Conservation (phyloP, 768 basidiomycete genomes). For the Atractiella rhizophila region DNA sequence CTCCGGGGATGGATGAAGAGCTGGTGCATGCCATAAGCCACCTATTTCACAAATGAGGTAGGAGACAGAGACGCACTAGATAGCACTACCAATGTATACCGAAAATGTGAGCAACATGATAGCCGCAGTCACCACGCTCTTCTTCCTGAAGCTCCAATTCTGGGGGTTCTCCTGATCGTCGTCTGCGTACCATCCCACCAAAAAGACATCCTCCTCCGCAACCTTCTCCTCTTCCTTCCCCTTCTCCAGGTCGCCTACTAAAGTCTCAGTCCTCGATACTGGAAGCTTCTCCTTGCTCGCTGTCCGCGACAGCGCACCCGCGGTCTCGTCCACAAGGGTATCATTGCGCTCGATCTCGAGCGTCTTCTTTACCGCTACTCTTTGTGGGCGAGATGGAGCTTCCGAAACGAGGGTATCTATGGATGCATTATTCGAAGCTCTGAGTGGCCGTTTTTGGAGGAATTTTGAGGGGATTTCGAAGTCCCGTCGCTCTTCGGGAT, state of each 20-base stretch:
- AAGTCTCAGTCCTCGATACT: background rate
- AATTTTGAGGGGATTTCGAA: slow-evolving; percentile 6
- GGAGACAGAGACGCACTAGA: no score
- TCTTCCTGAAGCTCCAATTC: slow-evolving; percentile 10
- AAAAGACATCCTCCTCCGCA: slow-evolving; percentile 1
- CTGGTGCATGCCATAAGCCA: slow-evolving; percentile 3
- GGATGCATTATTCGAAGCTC: background rate
- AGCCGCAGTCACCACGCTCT: background rate
- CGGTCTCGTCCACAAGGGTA: no score
- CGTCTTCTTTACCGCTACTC: no score
- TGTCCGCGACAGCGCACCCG: no score
- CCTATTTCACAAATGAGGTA: no score
- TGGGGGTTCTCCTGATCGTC: slow-evolving; percentile 13
- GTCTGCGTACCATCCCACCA: slow-evolving; percentile 11
- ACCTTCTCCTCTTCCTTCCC: background rate
- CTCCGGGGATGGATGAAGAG: slow-evolving; percentile 5
- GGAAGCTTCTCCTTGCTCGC: no score
- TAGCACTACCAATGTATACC: background rate
- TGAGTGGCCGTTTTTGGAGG: slow-evolving; percentile 6
- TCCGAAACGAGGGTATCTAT: slow-evolving; percentile 5
- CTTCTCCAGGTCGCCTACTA: no score
- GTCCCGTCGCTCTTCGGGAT: slow-evolving; percentile 13
- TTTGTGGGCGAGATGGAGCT: no score
- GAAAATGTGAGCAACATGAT: slow-evolving; percentile 10
- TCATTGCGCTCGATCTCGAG: no score